These are phyloP conservation scores for Fusarium guadeloupense DNA, from an alignment of 2,329 filamentous ascomycete species.

Conservation along the genomic window DNA sequence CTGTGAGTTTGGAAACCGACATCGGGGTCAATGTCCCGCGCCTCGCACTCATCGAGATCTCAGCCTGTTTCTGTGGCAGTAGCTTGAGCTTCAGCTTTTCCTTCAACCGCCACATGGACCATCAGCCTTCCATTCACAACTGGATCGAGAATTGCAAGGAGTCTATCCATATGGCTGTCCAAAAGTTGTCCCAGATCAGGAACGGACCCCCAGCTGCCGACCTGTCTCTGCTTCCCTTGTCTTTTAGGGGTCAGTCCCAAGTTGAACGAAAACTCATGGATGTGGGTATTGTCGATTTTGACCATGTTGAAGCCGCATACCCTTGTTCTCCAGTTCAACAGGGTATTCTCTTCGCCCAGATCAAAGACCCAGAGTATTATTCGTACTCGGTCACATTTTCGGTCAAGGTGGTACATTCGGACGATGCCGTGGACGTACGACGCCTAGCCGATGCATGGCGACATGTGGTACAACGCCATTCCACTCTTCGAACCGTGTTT, in stretches of 20 bases:
- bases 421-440: not conserved
- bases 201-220: not conserved
- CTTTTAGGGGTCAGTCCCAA: not conserved
- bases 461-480: slow-evolving; percentile 29
- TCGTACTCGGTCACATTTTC: slow-evolving; percentile 36
- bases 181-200: not conserved
- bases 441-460: slow-evolving; percentile 33
- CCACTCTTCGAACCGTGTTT: slow-evolving; percentile 39
- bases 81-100: slow-evolving; percentile 15
- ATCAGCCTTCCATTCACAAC: not conserved
- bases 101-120: slow-evolving; percentile 18
- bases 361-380: slow-evolving; percentile 27
- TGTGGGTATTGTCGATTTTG: not conserved
- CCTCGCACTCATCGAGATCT: slow-evolving; percentile 30
- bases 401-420: not conserved
- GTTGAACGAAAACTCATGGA: not conserved
- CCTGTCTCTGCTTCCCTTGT: slow-evolving; percentile 19
- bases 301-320: slow-evolving; percentile 22
- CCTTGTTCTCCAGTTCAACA: slow-evolving; percentile 38
- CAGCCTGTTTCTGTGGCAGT: slow-evolving; percentile 1
- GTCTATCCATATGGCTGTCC: not conserved
- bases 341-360: slow-evolving; percentile 35
- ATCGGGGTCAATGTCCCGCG: slow-evolving; percentile 23
- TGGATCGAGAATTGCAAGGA: not conserved
- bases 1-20: slow-evolving; percentile 11